phyloP scores from a whole-genome alignment of 2,329 filamentous ascomycete species.

The Byssochlamys sp. region DNA sequence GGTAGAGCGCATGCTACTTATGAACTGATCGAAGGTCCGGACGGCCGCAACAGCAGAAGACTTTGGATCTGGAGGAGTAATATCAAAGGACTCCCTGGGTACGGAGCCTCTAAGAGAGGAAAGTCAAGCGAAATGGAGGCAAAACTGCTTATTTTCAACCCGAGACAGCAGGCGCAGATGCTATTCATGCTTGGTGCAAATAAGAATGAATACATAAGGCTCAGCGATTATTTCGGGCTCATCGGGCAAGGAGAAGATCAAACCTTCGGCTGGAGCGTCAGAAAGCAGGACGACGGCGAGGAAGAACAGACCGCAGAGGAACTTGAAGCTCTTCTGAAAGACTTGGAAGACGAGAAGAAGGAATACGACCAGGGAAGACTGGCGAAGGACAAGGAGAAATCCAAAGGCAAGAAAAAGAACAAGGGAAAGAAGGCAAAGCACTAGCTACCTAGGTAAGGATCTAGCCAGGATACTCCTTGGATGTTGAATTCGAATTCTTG shows the following conservation, averaged over 20 bases:
- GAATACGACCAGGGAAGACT: background rate
- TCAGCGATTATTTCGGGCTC: background rate
- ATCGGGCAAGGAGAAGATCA: background rate
- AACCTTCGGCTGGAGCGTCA: background rate
- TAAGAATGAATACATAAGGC: background rate
- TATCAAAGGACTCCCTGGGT: background rate
- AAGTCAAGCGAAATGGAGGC: background rate
- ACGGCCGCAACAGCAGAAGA: conserved; percentile 3
- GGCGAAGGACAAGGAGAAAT: conserved; percentile 2
- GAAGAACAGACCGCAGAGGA: background rate
- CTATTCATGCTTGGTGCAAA: background rate
- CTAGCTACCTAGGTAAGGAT: background rate
- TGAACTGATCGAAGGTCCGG: conserved; percentile 6
- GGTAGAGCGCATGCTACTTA: conserved; percentile 6
- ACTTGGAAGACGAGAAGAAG: background rate
- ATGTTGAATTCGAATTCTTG: background rate
- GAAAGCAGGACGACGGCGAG: background rate
- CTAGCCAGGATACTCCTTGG: background rate
- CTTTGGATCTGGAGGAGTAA: background rate
- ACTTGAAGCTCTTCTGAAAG: background rate
- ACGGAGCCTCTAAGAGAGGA: background rate
- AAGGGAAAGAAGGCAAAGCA: background rate
- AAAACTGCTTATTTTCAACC: background rate
- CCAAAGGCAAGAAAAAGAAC: background rate
- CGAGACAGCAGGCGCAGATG: background rate